A percentile compares a stretch with the other conserved stretches of the same genome.
Evolutionary conservation across 129 eudicot species (phyloP).

Genomic region (Arctium minus): DNA sequence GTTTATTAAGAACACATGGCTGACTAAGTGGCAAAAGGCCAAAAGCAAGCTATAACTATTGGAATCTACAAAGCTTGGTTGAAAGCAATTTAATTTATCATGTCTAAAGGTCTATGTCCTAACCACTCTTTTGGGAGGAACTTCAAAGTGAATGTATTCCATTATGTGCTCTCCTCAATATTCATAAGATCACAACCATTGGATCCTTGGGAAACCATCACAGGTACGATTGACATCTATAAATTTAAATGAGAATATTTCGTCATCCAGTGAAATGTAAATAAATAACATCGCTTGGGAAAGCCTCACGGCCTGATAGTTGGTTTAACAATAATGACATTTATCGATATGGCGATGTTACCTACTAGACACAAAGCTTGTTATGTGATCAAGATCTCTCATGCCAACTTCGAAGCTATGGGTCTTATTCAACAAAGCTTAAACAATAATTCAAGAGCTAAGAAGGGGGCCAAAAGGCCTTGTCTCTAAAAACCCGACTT

Average conservation of each 20-base stretch:
- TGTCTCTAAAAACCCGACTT: background rate
- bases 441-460: no score
- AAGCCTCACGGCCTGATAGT: background rate
- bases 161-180: background rate
- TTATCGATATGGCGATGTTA: background rate
- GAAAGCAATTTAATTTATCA: background rate
- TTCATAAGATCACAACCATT: background rate
- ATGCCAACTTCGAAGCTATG: background rate
- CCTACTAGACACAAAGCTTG: background rate
- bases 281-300: background rate
- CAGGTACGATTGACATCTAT: conserved; percentile 20
- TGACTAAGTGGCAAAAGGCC: background rate
- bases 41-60: background rate
- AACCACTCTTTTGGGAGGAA: background rate
- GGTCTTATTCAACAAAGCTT: background rate
- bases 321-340: no score
- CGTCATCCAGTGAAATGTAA: conserved; percentile 7
- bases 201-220: conserved; percentile 25
- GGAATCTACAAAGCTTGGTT: background rate
- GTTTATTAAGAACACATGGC: background rate
- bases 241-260: conserved; percentile 17
- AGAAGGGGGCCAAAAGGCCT: background rate
- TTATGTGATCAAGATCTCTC: background rate
- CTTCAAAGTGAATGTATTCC: background rate
- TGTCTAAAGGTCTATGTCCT: background rate